Percentiles rank a stretch among this genome's conserved stretches.
Evolutionary conservation across 2,329 filamentous ascomycete species (phyloP).

Genomic region (Cytospora chrysosperma): DNA sequence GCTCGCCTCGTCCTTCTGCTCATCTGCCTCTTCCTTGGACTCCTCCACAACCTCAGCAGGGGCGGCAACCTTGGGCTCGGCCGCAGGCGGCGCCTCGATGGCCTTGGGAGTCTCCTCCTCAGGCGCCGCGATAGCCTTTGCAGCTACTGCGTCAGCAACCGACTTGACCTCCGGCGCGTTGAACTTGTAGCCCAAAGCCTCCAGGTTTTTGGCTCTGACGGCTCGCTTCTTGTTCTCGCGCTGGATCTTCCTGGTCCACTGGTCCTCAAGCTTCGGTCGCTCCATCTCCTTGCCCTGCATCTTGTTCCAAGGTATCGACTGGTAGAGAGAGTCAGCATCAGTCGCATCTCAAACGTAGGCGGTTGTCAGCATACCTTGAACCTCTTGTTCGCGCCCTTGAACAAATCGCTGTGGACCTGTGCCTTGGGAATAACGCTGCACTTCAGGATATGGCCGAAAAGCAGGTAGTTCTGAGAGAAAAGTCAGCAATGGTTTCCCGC

Average conservation of each 20-base stretch:
- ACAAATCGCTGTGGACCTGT: slow-evolving; percentile 76
- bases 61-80: slow-evolving; percentile 29
- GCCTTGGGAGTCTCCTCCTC: slow-evolving; percentile 36
- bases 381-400: slow-evolving; percentile 85
- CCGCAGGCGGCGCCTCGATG: slow-evolving; percentile 36
- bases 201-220: slow-evolving; percentile 70
- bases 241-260: slow-evolving; percentile 75
- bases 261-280: slow-evolving; percentile 68
- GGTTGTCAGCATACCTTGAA: slow-evolving; percentile 60
- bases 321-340: background rate
- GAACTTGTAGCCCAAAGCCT: slow-evolving; percentile 81
- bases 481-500: background rate
- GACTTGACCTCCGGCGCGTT: slow-evolving; percentile 70
- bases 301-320: slow-evolving; percentile 77
- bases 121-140: slow-evolving; percentile 35
- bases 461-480: slow-evolving; percentile 71
- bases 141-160: slow-evolving; percentile 33
- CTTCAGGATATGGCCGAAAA: slow-evolving; percentile 92
- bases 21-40: slow-evolving; percentile 32
- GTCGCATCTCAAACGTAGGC: no score
- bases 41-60: slow-evolving; percentile 41
- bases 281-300: slow-evolving; percentile 75
- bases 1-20: slow-evolving; percentile 31
- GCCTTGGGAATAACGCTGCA: slow-evolving; percentile 76
- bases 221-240: slow-evolving; percentile 70